Percentiles rank a stretch among this genome's conserved stretches.
phyloP scores from a whole-genome alignment of 331 rosid species.

The Malus hybrid region DNA sequence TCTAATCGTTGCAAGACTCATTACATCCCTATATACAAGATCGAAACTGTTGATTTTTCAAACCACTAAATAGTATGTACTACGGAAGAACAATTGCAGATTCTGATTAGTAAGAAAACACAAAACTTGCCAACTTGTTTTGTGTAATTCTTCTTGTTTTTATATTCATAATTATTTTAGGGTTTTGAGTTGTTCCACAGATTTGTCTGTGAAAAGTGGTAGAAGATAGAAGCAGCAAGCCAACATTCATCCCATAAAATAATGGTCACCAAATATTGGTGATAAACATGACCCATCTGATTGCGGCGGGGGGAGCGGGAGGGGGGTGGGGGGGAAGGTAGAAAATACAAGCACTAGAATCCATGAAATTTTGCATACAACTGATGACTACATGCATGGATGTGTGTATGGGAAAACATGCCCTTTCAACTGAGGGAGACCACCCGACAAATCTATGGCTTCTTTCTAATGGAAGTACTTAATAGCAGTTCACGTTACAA shows the following conservation, averaged over 20 bases:
- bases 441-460: neutral
- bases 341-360: conserved; percentile 22
- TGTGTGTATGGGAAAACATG: conserved; percentile 24
- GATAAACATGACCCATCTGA: conserved; percentile 17
- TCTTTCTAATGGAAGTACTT: no score
- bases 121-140: conserved; percentile 8
- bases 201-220: conserved; percentile 19
- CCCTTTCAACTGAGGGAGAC: conserved; percentile 22
- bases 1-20: no score
- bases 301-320: neutral
- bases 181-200: conserved; percentile 20
- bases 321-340: neutral
- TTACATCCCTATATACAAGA: no score
- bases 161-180: conserved; percentile 3
- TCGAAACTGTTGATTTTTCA: no score
- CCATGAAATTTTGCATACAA: conserved; percentile 8
- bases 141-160: conserved; percentile 11
- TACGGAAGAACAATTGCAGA: no score
- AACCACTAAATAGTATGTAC: no score
- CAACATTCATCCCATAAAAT: conserved; percentile 18
- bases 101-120: no score
- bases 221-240: conserved; percentile 12
- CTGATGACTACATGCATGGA: neutral
- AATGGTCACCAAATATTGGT: neutral
- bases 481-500: no score